phyloP scores from a whole-genome alignment of 2,329 filamentous ascomycete species.

The Emericellopsis atlantica region DNA sequence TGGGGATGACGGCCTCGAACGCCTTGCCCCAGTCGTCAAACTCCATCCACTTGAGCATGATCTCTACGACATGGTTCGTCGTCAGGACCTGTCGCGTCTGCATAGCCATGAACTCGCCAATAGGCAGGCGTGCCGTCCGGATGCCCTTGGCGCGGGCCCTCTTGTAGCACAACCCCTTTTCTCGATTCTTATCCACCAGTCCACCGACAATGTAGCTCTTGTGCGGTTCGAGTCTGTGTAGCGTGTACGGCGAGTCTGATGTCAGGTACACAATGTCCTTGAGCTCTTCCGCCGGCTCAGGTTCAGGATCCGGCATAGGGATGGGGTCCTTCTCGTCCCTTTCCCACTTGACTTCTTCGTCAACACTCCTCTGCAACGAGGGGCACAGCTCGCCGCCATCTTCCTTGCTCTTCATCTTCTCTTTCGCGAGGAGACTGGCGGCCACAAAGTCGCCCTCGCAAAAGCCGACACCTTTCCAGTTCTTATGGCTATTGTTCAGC shows the following conservation, averaged over 20 bases:
- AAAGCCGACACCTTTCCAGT: conserved; percentile 71
- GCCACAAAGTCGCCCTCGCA: conserved; percentile 61
- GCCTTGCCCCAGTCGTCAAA: conserved; percentile 83
- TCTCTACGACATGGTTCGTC: conserved; percentile 93
- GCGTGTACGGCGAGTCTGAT: conserved; percentile 77
- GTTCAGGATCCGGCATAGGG: conserved; percentile 18
- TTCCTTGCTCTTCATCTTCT: conserved; percentile 41
- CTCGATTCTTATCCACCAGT: conserved; percentile 87
- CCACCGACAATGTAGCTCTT: conserved; percentile 90
- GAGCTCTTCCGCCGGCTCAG: conserved; percentile 17
- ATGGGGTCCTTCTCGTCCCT: conserved; percentile 18
- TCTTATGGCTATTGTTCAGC: conserved; percentile 55
- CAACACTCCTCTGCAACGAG: conserved; percentile 30
- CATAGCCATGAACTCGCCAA: conserved; percentile 93
- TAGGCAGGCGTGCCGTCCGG: conserved; percentile 81
- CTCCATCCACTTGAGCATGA: conserved; percentile 90
- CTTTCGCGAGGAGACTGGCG: conserved; percentile 52
- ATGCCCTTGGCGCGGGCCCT: conserved; percentile 63
- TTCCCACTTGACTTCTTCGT: conserved; percentile 15
- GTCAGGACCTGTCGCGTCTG: conserved; percentile 73
- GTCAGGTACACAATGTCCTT: conserved; percentile 69
- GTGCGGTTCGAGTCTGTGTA: conserved; percentile 74
- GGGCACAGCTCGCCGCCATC: conserved; percentile 47
- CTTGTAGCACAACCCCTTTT: conserved; percentile 89
- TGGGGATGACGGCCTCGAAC: conserved; percentile 79